Evolutionary conservation across 331 rosid species (phyloP).

Genomic region (Erythrophleum ivorense): DNA sequence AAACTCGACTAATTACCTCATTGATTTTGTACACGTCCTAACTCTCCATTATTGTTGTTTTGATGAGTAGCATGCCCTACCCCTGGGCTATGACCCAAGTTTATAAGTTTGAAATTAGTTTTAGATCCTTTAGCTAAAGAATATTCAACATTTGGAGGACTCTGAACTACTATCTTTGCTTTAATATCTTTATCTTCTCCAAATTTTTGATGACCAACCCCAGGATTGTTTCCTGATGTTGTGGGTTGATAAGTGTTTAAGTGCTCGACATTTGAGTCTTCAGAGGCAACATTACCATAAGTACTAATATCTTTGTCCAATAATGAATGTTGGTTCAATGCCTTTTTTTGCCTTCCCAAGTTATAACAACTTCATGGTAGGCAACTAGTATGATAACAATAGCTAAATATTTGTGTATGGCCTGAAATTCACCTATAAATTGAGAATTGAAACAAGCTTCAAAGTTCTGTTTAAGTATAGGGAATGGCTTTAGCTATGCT

Average conservation of each 20-base stretch:
- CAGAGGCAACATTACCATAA: neutral
- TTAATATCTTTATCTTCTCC: neutral
- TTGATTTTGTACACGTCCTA: neutral
- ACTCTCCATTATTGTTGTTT: neutral
- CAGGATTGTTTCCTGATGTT: constrained; percentile 37
- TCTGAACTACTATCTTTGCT: neutral
- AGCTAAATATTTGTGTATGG: neutral
- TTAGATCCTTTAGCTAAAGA: neutral
- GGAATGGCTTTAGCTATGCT: neutral
- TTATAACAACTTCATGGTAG: constrained; percentile 6
- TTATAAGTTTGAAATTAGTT: constrained; percentile 32
- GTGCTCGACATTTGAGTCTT: neutral
- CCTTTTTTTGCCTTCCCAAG: constrained; percentile 43
- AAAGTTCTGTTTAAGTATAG: neutral
- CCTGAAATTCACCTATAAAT: constrained; percentile 39
- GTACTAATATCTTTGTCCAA: neutral
- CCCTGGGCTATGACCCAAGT: constrained; percentile 44
- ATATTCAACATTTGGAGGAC: constrained; percentile 13
- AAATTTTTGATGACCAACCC: constrained; percentile 25
- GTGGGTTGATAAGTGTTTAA: constrained; percentile 31
- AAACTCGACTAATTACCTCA: neutral
- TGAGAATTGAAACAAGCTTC: neutral
- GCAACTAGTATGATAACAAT: constrained; percentile 32
- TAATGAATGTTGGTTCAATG: constrained; percentile 29
- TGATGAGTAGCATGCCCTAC: constrained; percentile 37